Conservation (phyloP, 768 basidiomycete species). For the Suillus fuscotomentosus region DNA sequence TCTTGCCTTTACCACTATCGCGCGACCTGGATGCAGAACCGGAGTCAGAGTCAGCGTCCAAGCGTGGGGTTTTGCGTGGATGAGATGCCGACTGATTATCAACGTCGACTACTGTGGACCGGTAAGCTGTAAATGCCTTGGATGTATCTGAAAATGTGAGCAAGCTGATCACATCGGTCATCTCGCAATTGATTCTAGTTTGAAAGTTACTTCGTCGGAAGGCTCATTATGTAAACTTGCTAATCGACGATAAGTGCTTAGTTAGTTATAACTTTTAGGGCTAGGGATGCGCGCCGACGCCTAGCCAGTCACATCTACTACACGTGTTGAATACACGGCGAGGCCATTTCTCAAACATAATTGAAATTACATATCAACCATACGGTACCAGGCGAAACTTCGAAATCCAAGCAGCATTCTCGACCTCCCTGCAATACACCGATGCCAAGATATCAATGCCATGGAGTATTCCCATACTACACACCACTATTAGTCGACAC, state of each 20-base stretch:
- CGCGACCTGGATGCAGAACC: conserved; percentile 60
- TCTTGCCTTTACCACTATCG: conserved; percentile 24
- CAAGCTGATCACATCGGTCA: conserved; percentile 38
- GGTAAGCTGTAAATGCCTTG: conserved; percentile 45
- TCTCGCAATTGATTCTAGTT: conserved; percentile 12
- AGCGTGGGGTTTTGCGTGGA: conserved; percentile 66
- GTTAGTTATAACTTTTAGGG: too few species aligned
- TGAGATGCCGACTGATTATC: conserved; percentile 52
- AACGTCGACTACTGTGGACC: conserved; percentile 36
- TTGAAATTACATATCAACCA: neutral
- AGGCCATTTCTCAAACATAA: neutral
- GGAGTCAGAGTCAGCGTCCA: conserved; percentile 66
- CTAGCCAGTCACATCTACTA: too few species aligned
- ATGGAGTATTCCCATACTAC: neutral
- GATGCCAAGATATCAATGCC: neutral
- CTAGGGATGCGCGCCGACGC: too few species aligned
- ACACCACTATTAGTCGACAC: neutral
- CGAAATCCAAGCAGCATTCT: neutral
- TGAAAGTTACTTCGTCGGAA: neutral
- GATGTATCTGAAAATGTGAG: conserved; percentile 52
- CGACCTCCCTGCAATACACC: neutral
- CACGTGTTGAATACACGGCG: too few species aligned
- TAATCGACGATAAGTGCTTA: too few species aligned
- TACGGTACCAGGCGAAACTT: neutral
- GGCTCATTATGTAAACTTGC: neutral